phyloP scores from a whole-genome alignment of 179 eudicot species.

The Silene coronaria region DNA sequence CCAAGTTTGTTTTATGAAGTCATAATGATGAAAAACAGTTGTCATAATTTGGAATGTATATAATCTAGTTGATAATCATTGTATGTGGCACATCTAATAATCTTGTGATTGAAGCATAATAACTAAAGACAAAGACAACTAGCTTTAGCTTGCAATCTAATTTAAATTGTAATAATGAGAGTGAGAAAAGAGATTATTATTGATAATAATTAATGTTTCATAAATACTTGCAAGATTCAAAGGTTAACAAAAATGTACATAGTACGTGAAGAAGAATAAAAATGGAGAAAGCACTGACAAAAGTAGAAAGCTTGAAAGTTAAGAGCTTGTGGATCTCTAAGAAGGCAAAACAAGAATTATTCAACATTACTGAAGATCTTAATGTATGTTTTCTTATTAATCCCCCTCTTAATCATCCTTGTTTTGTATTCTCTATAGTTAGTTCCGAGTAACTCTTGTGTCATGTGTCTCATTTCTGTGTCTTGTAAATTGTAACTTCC shows the following conservation, averaged over 20 bases:
- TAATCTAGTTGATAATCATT: neutral
- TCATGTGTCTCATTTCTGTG: no score
- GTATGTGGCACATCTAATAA: neutral
- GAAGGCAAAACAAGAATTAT: constrained; percentile 34
- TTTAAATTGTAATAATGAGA: neutral
- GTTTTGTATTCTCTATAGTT: no score
- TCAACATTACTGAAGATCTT: constrained; percentile 27
- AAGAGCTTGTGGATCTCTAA: constrained; percentile 32
- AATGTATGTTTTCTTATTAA: constrained; percentile 17
- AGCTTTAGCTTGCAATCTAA: neutral
- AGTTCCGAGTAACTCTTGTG: no score
- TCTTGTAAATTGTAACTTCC: no score
- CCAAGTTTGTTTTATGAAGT: no score
- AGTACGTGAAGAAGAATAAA: neutral
- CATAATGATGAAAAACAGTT: no score
- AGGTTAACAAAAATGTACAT: neutral
- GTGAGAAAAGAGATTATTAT: neutral
- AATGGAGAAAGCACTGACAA: constrained; percentile 35
- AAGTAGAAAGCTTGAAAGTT: constrained; percentile 27
- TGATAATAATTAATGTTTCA: neutral
- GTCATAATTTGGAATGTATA: no score
- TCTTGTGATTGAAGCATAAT: constrained; percentile 11
- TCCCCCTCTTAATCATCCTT: no score
- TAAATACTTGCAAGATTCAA: neutral
- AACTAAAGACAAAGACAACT: constrained; percentile 2